phyloP scores from a whole-genome alignment of 2,329 filamentous ascomycete genomes.

The Dothideomycetidae sp. region DNA sequence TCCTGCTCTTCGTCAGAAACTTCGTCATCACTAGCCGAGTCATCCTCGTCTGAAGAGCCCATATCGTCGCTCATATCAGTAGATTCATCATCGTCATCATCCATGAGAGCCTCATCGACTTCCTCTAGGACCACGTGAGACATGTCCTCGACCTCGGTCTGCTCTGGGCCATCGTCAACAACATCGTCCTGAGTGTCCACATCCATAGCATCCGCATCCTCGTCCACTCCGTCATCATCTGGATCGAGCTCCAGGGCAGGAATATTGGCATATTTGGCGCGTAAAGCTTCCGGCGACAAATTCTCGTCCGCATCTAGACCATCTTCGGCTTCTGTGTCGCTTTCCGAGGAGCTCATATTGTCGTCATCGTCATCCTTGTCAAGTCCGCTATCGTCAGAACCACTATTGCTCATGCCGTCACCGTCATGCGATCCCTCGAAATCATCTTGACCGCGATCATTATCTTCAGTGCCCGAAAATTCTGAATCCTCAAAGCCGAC shows the following conservation, averaged over 20 bases:
- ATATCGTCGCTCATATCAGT: conserved; percentile 26
- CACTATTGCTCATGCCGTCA: conserved; percentile 17
- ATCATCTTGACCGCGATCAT: conserved; percentile 19
- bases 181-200: conserved; percentile 4
- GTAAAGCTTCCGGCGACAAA: conserved; percentile 54
- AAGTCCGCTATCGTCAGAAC: conserved; percentile 22
- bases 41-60: conserved; percentile 23
- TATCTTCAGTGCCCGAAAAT: conserved; percentile 22
- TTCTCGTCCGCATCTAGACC: conserved; percentile 45
- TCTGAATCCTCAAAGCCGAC: conserved; percentile 10
- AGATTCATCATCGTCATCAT: conserved; percentile 27
- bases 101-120: conserved; percentile 26
- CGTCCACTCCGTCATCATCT: conserved; percentile 14
- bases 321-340: conserved; percentile 40
- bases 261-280: conserved; percentile 53
- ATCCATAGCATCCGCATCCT: conserved; percentile 7
- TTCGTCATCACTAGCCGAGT: conserved; percentile 17
- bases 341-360: conserved; percentile 49
- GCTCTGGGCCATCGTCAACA: conserved; percentile 4
- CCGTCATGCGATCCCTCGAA: conserved; percentile 22
- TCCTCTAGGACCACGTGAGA: conserved; percentile 25
- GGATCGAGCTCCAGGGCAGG: conserved; percentile 29
- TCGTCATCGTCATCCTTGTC: conserved; percentile 30
- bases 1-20: conserved; percentile 15
- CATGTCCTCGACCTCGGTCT: conserved; percentile 15